Conservation (phyloP, 1,284 basidiomycete genomes). For the Termitomyces sp. region DNA sequence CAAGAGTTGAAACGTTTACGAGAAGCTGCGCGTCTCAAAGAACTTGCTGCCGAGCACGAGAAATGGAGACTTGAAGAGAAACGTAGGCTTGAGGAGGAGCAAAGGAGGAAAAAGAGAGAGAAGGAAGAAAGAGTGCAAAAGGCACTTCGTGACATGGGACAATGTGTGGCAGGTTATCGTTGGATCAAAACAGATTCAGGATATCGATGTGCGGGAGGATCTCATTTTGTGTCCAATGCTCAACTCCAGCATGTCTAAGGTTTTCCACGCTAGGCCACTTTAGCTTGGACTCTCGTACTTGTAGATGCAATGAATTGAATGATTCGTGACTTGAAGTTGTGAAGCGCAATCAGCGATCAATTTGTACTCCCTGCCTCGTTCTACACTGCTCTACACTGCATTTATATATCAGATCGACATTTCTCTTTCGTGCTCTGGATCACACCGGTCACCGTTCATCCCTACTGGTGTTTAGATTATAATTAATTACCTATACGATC, state of each 20-base stretch:
- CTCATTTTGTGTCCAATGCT: background rate
- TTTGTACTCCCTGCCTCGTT: too few species aligned
- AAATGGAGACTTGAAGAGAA: background rate
- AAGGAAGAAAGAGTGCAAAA: slow-evolving; percentile 39
- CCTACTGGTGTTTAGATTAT: too few species aligned
- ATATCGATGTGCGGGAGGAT: slow-evolving; percentile 44
- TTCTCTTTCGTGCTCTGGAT: too few species aligned
- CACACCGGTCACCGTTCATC: too few species aligned
- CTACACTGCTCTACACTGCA: too few species aligned
- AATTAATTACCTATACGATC: too few species aligned
- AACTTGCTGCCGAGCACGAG: background rate
- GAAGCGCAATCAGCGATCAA: too few species aligned
- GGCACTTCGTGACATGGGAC: slow-evolving; percentile 44
- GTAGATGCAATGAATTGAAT: too few species aligned
- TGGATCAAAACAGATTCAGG: slow-evolving; percentile 45
- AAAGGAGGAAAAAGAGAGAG: background rate
- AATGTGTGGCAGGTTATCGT: slow-evolving; percentile 44
- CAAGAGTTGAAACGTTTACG: slow-evolving; percentile 22
- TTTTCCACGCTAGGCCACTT: too few species aligned
- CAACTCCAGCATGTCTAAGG: background rate
- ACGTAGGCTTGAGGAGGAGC: background rate
- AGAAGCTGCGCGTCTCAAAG: slow-evolving; percentile 21
- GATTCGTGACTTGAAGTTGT: too few species aligned
- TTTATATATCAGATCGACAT: too few species aligned
- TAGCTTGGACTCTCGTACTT: too few species aligned